A percentile compares a stretch with the other conserved stretches of the same genome.
Conservation (phyloP, 768 basidiomycete species). For the Stropharia rugosoannulata region DNA sequence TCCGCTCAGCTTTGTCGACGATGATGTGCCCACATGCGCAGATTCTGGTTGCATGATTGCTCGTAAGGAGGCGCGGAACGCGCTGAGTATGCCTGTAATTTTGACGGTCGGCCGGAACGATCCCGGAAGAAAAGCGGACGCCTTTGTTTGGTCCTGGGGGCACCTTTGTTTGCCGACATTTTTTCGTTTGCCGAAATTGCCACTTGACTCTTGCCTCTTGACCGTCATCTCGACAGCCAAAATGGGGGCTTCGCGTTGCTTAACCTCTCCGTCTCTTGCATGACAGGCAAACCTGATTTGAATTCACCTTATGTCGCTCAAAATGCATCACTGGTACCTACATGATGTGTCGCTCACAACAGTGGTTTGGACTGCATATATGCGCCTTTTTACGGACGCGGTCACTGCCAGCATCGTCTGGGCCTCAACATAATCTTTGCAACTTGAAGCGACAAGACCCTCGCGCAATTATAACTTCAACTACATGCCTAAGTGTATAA, state of each 20-base stretch:
- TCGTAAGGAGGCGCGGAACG: conserved; percentile 11
- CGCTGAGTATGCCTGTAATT: conserved; percentile 11
- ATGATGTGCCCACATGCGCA: neutral
- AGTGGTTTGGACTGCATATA: too few species aligned
- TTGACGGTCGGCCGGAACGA: conserved; percentile 2
- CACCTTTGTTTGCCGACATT: too few species aligned
- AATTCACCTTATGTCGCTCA: neutral
- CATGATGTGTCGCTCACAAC: neutral
- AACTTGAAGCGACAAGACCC: neutral
- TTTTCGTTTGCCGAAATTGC: too few species aligned
- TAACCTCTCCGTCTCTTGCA: neutral
- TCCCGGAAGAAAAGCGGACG: neutral
- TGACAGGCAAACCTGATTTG: neutral
- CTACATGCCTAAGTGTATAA: neutral
- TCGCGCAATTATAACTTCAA: neutral
- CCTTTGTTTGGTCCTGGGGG: too few species aligned
- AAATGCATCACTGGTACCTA: neutral
- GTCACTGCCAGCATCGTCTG: too few species aligned
- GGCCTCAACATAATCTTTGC: too few species aligned
- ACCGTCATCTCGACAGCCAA: too few species aligned
- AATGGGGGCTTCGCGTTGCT: too few species aligned
- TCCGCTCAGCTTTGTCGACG: conserved; percentile 53
- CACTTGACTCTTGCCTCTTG: too few species aligned
- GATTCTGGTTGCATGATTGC: conserved; percentile 10
- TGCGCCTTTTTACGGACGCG: too few species aligned